Percentiles rank a stretch among this genome's conserved stretches.
Conservation (phyloP, 2,329 filamentous ascomycete genomes). For the Fusarium mundagurra region DNA sequence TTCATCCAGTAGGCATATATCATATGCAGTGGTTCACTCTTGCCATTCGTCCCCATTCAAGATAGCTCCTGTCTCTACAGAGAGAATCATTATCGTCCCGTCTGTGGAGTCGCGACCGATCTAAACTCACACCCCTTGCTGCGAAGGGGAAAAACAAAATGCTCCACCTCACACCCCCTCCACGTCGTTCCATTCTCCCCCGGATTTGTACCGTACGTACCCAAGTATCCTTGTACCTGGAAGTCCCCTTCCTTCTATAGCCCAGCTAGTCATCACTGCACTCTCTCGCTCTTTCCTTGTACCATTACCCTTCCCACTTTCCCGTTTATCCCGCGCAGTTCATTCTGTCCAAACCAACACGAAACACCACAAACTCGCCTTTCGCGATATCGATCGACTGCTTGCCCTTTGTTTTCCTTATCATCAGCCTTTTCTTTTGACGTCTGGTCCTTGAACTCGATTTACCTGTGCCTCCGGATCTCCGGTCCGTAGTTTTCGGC, state of each 20-base stretch:
- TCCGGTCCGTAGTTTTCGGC: slow-evolving; percentile 9
- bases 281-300: slow-evolving; percentile 37
- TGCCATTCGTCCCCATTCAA: background rate
- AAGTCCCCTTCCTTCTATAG: slow-evolving; percentile 24
- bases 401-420: background rate
- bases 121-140: slow-evolving; percentile 6
- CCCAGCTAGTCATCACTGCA: slow-evolving; percentile 35
- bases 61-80: slow-evolving; percentile 5
- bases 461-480: slow-evolving; percentile 9
- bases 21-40: background rate
- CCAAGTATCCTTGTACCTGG: slow-evolving; percentile 37
- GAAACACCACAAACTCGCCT: slow-evolving; percentile 40
- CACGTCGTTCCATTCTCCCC: slow-evolving; percentile 34
- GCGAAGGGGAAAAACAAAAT: background rate
- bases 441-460: background rate
- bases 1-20: background rate
- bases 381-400: slow-evolving; percentile 37
- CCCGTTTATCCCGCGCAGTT: slow-evolving; percentile 38
- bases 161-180: slow-evolving; percentile 29
- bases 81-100: slow-evolving; percentile 31
- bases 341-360: slow-evolving; percentile 28
- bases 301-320: slow-evolving; percentile 39
- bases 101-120: slow-evolving; percentile 16
- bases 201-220: slow-evolving; percentile 37
- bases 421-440: background rate